A percentile compares a stretch with the other conserved stretches of the same genome.
Evolutionary conservation across 805 yeast species (phyloP).

Genomic region (Millerago galiae): DNA sequence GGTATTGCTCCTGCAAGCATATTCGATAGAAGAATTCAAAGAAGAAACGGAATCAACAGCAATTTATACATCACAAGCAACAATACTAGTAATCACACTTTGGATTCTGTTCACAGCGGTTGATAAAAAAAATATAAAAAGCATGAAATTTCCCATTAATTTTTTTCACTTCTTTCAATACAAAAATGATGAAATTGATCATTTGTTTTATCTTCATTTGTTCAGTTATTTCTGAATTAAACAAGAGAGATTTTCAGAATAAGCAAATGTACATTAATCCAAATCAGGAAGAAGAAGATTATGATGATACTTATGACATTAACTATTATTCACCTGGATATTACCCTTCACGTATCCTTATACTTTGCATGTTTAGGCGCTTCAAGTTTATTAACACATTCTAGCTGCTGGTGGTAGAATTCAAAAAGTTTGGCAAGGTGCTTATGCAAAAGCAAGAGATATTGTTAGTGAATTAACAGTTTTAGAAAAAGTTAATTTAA

Average conservation of each 20-base stretch:
- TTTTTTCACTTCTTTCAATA: no score
- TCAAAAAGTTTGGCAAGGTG: conserved; percentile 48
- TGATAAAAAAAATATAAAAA: not conserved
- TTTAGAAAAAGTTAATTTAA: conserved; percentile 47
- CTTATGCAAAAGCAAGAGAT: conserved; percentile 48
- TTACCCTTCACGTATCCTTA: conserved; percentile 18
- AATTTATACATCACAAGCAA: conserved; percentile 13
- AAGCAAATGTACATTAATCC: conserved; percentile 21
- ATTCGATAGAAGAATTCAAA: conserved; percentile 34
- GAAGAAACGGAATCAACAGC: conserved; percentile 15
- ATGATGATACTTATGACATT: conserved; percentile 15
- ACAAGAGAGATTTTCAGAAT: conserved; percentile 8
- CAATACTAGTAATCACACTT: conserved; percentile 15
- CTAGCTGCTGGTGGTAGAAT: conserved; percentile 40
- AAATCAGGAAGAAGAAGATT: conserved; percentile 9
- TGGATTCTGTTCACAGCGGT: not conserved
- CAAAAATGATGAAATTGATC: no score
- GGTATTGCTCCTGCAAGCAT: conserved; percentile 75
- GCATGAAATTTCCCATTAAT: no score
- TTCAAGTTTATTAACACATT: conserved; percentile 3
- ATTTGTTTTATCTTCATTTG: not conserved
- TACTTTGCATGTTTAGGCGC: not conserved
- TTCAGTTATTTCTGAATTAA: not conserved
- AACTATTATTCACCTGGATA: conserved; percentile 17
- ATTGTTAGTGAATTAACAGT: conserved; percentile 51